Evolutionary conservation across 2,329 filamentous ascomycete genomes (phyloP), one percentile per base, ranked within the genome.

Genomic region (Exophiala mesophila): DNA sequence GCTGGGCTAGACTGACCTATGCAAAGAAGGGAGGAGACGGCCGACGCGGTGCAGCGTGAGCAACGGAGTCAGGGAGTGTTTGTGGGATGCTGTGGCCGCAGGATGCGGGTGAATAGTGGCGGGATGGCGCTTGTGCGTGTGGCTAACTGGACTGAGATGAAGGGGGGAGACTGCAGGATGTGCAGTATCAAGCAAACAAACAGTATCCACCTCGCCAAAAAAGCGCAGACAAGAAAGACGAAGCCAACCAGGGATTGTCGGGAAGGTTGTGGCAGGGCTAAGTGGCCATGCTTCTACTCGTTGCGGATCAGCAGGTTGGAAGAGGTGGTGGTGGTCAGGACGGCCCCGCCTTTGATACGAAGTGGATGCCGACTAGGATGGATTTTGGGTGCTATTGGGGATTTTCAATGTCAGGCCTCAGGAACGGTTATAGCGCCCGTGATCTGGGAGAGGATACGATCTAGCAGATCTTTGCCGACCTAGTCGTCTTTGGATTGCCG

Each of bases 181-280:
- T 3, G 16, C 13, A 3, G 33, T 21, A 36, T 19, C 33, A 21
- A 10, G 16, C 13, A 36, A 5, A 21, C 10, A 36, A 19, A 21
- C 13, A 21, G 12, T 19, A 7, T 23, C 7, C 13, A 21, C 13
- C 9, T 26, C 41, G 35, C 26, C 37, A 19, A 19, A 40, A 48
- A 37, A 49, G n/a, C 17, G 35, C 45, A 41, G 29, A 47, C 44
- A 49, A 41, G 43, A 50, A 50, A 47, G 50, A 53, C 47, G 32
- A 45, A 33, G 50, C 50, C 50, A 45, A 46, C 50, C 50, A 47
- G 43, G 36, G 28, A 24, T 43, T 41, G 33, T 36, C 32, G 30
- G 39, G 39, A 34, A n/a, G 24, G 29, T 20, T 18, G 31, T 32
- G 32, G 13, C 32, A 28, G 31, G 23, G 15, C 40, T 47, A 51